These are phyloP conservation scores for Candida dendrica DNA, from an alignment of 805 yeast species.

Conservation along the genomic window DNA sequence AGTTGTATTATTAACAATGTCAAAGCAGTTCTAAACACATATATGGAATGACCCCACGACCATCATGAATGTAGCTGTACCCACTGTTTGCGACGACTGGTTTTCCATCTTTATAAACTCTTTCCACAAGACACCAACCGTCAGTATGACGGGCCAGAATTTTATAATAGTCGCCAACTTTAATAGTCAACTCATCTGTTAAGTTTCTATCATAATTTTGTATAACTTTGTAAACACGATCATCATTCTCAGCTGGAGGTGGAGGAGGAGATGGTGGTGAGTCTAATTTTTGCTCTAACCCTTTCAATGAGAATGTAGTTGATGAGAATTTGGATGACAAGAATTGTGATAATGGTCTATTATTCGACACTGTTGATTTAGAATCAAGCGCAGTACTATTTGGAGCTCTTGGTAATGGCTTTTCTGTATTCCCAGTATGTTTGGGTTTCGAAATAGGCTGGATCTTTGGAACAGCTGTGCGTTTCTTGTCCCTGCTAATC, in stretches of 20 bases:
- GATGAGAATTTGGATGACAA: neutral
- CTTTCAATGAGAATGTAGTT: neutral
- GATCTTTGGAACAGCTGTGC: slow-evolving; percentile 8
- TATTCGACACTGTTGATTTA: too few species aligned
- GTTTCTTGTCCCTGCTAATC: neutral
- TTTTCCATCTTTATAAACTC: slow-evolving; percentile 20
- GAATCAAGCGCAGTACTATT: slow-evolving; percentile 1
- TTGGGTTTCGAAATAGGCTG: slow-evolving; percentile 6
- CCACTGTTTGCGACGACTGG: slow-evolving; percentile 3
- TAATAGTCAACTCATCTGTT: slow-evolving; percentile 28
- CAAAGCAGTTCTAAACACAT: slow-evolving; percentile 20
- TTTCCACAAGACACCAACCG: slow-evolving; percentile 38
- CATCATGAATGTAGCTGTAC: slow-evolving; percentile 24
- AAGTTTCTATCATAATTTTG: slow-evolving; percentile 23
- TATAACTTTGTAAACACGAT: slow-evolving; percentile 14
- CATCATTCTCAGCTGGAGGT: slow-evolving; percentile 11
- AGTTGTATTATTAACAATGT: too few species aligned
- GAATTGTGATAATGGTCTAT: neutral
- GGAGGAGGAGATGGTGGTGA: too few species aligned
- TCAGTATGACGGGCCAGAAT: slow-evolving; percentile 34
- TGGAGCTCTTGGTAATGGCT: slow-evolving; percentile 18
- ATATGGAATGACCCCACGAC: slow-evolving; percentile 34
- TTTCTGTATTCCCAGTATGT: slow-evolving; percentile 4
- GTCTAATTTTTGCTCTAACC: slow-evolving; percentile 6
- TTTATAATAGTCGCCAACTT: slow-evolving; percentile 24